Evolutionary conservation across 148 eudicot species (phyloP).

Genomic region (Silene uniflora): DNA sequence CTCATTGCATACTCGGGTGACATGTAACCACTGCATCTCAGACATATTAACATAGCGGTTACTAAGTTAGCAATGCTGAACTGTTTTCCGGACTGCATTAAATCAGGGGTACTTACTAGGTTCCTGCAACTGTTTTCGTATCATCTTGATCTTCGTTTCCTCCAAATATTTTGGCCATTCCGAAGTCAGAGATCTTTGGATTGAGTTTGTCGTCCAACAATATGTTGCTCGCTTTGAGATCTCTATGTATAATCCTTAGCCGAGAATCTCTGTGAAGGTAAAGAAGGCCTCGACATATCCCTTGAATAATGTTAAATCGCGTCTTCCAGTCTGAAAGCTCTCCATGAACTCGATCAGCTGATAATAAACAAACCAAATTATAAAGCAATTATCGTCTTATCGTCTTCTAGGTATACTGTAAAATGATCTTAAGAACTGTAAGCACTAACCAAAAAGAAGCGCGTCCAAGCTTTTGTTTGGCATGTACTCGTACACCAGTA

Average conservation of each 20-base stretch:
- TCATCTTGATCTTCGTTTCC: constrained; percentile 29
- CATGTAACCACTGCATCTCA: constrained; percentile 41
- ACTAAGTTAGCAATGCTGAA: neutral
- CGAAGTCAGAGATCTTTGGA: constrained; percentile 42
- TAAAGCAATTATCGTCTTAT: no score
- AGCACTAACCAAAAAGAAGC: constrained; percentile 30
- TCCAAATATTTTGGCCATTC: constrained; percentile 40
- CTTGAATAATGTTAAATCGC: constrained; percentile 29
- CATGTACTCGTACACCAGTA: constrained; percentile 45
- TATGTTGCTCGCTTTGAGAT: constrained; percentile 30
- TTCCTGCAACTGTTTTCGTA: constrained; percentile 37
- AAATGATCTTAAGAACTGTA: neutral
- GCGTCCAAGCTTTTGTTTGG: constrained; percentile 43
- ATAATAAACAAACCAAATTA: neutral
- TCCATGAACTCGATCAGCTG: constrained; percentile 22
- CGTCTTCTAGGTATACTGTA: no score
- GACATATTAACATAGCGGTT: neutral
- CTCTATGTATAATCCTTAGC: constrained; percentile 28
- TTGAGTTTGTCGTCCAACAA: constrained; percentile 21
- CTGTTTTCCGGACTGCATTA: neutral
- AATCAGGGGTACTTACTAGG: constrained; percentile 33
- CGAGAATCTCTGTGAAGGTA: constrained; percentile 34
- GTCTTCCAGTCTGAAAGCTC: constrained; percentile 26
- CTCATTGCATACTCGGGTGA: constrained; percentile 56
- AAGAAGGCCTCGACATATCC: constrained; percentile 28